Conservation (phyloP, 768 basidiomycete genomes). For the Tulasnella sp. region DNA sequence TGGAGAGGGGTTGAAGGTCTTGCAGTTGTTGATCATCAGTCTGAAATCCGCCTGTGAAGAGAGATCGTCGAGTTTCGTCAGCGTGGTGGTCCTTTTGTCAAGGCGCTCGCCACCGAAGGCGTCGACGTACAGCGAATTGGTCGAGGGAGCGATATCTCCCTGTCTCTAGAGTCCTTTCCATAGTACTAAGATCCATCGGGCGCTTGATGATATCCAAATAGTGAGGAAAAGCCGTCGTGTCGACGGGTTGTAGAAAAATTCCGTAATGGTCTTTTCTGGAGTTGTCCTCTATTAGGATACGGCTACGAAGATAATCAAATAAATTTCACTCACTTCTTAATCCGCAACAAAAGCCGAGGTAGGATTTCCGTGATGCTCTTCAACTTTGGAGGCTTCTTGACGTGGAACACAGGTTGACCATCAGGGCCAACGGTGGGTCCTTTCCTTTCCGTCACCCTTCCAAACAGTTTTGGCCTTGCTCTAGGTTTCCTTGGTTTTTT, state of each 20-base stretch:
- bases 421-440: not conserved
- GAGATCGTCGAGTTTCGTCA: not conserved
- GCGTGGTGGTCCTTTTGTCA: not conserved
- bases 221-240: conserved; percentile 54
- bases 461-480: conserved; percentile 10
- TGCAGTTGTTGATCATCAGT: conserved; percentile 69
- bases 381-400: conserved; percentile 58
- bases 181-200: conserved; percentile 92
- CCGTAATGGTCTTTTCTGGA: conserved; percentile 80
- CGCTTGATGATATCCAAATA: conserved; percentile 66
- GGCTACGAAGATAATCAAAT: not conserved
- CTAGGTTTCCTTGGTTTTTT: conserved; percentile 6
- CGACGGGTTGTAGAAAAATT: conserved; percentile 70
- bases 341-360: conserved; percentile 58
- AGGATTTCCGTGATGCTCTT: conserved; percentile 78
- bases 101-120: not conserved
- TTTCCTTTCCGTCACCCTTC: not conserved
- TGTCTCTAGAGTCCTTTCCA: conserved; percentile 68
- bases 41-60: conserved; percentile 56
- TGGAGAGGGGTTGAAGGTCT: conserved; percentile 68
- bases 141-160: conserved; percentile 76
- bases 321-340: conserved; percentile 59
- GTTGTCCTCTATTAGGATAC: too few relatives aligned
- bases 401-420: conserved; percentile 5
- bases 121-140: conserved; percentile 62